These are phyloP conservation scores for Centella asiatica DNA, from an alignment of 129 eudicot genomes.

Conservation along the genomic window DNA sequence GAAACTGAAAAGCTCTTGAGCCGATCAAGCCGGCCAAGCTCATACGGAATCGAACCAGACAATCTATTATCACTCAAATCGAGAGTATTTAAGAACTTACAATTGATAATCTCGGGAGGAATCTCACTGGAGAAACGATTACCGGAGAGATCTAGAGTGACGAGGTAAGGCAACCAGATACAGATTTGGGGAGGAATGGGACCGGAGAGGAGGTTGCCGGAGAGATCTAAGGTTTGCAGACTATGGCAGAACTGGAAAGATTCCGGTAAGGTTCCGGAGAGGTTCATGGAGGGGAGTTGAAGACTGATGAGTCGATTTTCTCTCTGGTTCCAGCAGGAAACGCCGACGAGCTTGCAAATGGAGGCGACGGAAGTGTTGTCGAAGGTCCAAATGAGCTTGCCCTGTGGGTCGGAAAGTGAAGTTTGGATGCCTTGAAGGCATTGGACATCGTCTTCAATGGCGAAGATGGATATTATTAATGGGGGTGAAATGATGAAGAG, in stretches of 20 bases:
- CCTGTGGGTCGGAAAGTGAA: constrained; percentile 40
- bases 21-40: constrained; percentile 54
- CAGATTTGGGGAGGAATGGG: constrained; percentile 52
- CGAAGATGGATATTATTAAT: constrained; percentile 2
- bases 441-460: constrained; percentile 58
- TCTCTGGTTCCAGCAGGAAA: constrained; percentile 68
- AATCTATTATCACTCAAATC: constrained; percentile 39
- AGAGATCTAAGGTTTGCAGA: constrained; percentile 59
- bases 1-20: constrained; percentile 42
- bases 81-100: constrained; percentile 53
- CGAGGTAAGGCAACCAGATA: constrained; percentile 68
- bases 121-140: constrained; percentile 47
- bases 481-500: neutral
- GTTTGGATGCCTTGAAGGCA: constrained; percentile 50
- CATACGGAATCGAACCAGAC: constrained; percentile 48
- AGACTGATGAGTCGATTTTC: constrained; percentile 53
- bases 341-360: constrained; percentile 53
- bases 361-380: constrained; percentile 39
- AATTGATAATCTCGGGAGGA: constrained; percentile 44
- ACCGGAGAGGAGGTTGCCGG: constrained; percentile 53
- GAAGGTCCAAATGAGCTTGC: constrained; percentile 50
- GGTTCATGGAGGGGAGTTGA: constrained; percentile 42
- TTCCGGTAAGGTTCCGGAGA: constrained; percentile 47
- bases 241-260: constrained; percentile 55
- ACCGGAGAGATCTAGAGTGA: constrained; percentile 57